phyloP scores from a whole-genome alignment of 2,329 filamentous ascomycete genomes.

The Colletotrichum kahawae region DNA sequence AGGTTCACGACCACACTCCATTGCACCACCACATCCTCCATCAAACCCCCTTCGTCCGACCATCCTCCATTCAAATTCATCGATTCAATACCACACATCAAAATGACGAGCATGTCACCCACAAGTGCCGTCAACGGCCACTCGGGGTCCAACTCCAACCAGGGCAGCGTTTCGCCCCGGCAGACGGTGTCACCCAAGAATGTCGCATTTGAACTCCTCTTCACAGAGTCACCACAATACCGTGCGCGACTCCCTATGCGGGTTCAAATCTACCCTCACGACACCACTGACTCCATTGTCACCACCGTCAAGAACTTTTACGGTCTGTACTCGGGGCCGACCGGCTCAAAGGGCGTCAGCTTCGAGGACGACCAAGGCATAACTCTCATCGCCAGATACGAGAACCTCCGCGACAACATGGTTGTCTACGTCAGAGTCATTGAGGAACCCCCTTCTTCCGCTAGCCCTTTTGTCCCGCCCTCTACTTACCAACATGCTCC shows the following conservation, averaged over 20 bases:
- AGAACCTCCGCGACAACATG: slow-evolving; percentile 94
- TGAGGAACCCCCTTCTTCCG: slow-evolving; percentile 55
- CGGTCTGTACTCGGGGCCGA: slow-evolving; percentile 81
- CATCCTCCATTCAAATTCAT: slow-evolving; percentile 28
- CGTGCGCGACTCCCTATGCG: slow-evolving; percentile 82
- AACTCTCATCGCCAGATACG: slow-evolving; percentile 92
- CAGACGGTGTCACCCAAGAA: slow-evolving; percentile 66
- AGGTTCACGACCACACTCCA: slow-evolving; percentile 15
- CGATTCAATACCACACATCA: slow-evolving; percentile 27
- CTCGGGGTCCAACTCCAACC: slow-evolving; percentile 42
- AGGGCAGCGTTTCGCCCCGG: slow-evolving; percentile 51
- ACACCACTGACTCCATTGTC: slow-evolving; percentile 96
- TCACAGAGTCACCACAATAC: slow-evolving; percentile 69
- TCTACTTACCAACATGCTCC: slow-evolving; percentile 57
- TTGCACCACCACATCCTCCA: slow-evolving; percentile 22
- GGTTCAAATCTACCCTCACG: slow-evolving; percentile 91
- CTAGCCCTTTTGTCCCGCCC: slow-evolving; percentile 56
- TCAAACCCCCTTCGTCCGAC: slow-evolving; percentile 24
- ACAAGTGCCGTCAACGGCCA: slow-evolving; percentile 36
- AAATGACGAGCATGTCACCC: slow-evolving; percentile 55
- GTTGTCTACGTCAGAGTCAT: slow-evolving; percentile 90
- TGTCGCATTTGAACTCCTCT: slow-evolving; percentile 79
- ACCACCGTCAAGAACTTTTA: slow-evolving; percentile 99
- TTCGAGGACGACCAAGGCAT: slow-evolving; percentile 92
- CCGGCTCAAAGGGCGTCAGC: slow-evolving; percentile 80